Conservation (phyloP, 495 filamentous ascomycete species). For the Xylaria acuta region DNA sequence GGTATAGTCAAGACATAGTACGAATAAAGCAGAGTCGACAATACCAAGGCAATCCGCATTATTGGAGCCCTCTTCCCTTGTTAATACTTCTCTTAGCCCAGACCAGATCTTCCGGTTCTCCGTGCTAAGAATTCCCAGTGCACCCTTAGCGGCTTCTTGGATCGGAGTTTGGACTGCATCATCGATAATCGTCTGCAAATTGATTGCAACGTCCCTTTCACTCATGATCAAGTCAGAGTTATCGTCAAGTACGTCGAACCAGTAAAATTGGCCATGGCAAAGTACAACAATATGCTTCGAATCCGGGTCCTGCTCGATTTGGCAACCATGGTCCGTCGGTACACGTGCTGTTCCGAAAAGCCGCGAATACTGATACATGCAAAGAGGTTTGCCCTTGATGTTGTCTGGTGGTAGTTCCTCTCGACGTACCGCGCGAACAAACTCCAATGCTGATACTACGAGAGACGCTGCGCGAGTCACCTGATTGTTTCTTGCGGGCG, state of each 20-base stretch:
- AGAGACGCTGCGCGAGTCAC: slow-evolving; percentile 93
- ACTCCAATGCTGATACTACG: slow-evolving; percentile 86
- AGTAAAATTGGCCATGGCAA: slow-evolving; percentile 97
- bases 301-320: slow-evolving; percentile 89
- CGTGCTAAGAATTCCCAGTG: slow-evolving; percentile 90
- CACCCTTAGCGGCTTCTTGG: slow-evolving; percentile 91
- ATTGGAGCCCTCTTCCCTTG: slow-evolving; percentile 83
- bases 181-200: slow-evolving; percentile 89
- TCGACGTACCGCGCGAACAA: slow-evolving; percentile 89
- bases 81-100: slow-evolving; percentile 85
- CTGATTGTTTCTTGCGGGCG: slow-evolving; percentile 93
- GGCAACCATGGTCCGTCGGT: slow-evolving; percentile 92
- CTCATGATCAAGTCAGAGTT: slow-evolving; percentile 97
- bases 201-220: slow-evolving; percentile 91
- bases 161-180: slow-evolving; percentile 89
- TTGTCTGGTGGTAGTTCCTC: slow-evolving; percentile 94
- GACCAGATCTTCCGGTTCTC: slow-evolving; percentile 98
- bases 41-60: slow-evolving; percentile 94
- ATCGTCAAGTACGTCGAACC: slow-evolving; percentile 97
- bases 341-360: slow-evolving; percentile 95
- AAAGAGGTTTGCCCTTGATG: slow-evolving; percentile 78
- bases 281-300: slow-evolving; percentile 93
- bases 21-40: slow-evolving; percentile 92
- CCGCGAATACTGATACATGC: slow-evolving; percentile 98
- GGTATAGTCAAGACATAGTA: slow-evolving; percentile 90